phyloP scores from a whole-genome alignment of 2,329 filamentous ascomycete species.

The Fusarium tuaranense region DNA sequence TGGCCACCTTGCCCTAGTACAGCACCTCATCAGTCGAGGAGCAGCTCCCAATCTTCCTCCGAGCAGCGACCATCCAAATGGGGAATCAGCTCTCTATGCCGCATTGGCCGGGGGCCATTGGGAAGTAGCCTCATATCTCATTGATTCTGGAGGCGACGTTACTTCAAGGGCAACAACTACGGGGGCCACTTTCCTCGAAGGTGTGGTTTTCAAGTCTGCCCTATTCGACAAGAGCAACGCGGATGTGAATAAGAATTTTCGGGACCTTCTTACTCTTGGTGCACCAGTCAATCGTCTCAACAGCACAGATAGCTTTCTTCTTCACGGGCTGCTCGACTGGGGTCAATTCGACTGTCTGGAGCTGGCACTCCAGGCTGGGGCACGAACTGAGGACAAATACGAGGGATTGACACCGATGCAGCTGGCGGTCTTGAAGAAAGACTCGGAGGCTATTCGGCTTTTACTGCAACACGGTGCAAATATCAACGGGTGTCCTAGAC shows the following conservation, averaged over 20 bases:
- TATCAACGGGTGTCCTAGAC: neutral
- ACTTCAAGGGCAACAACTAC: neutral
- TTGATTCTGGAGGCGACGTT: neutral
- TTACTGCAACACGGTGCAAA: neutral
- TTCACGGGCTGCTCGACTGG: accelerated
- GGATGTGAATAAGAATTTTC: neutral
- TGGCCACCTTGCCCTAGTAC: neutral
- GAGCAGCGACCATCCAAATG: neutral
- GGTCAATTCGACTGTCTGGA: neutral
- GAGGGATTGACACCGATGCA: neutral
- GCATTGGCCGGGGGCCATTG: accelerated
- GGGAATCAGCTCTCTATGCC: neutral
- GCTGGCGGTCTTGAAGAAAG: neutral
- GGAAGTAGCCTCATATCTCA: neutral
- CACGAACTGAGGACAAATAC: neutral
- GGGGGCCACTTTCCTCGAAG: neutral
- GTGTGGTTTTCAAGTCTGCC: too few relatives aligned
- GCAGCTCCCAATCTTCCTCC: neutral
- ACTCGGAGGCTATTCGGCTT: neutral
- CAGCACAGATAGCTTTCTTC: neutral
- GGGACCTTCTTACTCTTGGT: accelerated
- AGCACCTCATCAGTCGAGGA: neutral
- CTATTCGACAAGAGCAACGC: accelerated
- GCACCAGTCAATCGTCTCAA: neutral
- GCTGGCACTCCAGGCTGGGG: neutral